Conservation (phyloP, 1,284 basidiomycete species). For the Moesziomyces antarcticus region DNA sequence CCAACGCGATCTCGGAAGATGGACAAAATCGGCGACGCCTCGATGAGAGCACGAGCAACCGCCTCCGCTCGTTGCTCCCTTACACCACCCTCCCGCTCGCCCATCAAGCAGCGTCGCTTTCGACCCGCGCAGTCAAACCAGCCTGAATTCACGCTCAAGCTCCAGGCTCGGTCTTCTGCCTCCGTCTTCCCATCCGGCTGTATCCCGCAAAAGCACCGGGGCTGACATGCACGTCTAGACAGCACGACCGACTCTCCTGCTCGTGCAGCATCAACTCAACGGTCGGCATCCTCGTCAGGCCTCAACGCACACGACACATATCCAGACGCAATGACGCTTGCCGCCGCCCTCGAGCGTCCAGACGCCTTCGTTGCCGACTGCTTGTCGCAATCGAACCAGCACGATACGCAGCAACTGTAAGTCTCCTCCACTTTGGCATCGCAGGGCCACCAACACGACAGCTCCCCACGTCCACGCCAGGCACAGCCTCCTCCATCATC, state of each 20-base stretch:
- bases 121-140: too few relatives aligned
- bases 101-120: too few relatives aligned
- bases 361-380: constrained; percentile 20
- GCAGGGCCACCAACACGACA: neutral
- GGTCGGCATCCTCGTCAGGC: neutral
- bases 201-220: too few relatives aligned
- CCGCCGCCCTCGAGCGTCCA: neutral
- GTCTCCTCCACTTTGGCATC: constrained; percentile 3
- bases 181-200: too few relatives aligned
- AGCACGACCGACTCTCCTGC: neutral
- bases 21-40: constrained; percentile 5
- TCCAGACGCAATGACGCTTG: constrained; percentile 8
- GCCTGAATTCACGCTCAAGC: too few relatives aligned
- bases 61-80: neutral
- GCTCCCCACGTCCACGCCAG: neutral
- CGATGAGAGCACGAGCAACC: neutral
- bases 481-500: too few relatives aligned
- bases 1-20: constrained; percentile 24
- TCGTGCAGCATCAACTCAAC: neutral
- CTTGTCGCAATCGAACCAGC: constrained; percentile 15
- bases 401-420: constrained; percentile 39
- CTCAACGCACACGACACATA: too few relatives aligned
- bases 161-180: too few relatives aligned
- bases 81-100: neutral
- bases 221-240: neutral